phyloP scores from a whole-genome alignment of 1,139 yeast species.

The Taphrina populina region DNA sequence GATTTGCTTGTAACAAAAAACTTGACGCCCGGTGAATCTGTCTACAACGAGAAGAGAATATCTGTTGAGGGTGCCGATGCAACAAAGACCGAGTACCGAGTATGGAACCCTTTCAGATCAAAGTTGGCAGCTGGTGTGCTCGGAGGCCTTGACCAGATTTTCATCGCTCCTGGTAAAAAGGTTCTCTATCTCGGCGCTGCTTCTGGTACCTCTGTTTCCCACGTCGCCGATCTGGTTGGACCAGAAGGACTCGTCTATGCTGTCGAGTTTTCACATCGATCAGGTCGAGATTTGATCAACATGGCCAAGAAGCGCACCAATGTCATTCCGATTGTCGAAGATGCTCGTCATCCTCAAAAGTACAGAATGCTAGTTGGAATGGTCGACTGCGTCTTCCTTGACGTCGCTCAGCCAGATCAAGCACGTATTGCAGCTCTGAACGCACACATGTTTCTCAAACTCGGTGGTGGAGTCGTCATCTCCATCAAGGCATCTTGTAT shows the following conservation, averaged over 20 bases:
- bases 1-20: slow-evolving; percentile 96
- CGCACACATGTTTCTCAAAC: slow-evolving; percentile 96
- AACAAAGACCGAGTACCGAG: slow-evolving; percentile 96
- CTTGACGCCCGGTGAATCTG: slow-evolving; percentile 94
- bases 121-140: slow-evolving; percentile 99
- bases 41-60: slow-evolving; percentile 96
- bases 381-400: slow-evolving; percentile 98
- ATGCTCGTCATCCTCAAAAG: slow-evolving; percentile 99
- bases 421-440: slow-evolving; percentile 99
- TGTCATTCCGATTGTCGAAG: slow-evolving; percentile 97
- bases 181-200: slow-evolving; percentile 98
- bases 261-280: slow-evolving; percentile 98
- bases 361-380: slow-evolving; percentile 96
- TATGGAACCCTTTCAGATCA: slow-evolving; percentile 99
- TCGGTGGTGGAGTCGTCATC: slow-evolving; percentile 96
- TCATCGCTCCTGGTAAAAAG: slow-evolving; percentile 97
- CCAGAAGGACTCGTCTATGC: slow-evolving; percentile 99
- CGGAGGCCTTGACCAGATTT: slow-evolving; percentile 98
- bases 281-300: slow-evolving; percentile 97
- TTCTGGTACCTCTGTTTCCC: slow-evolving; percentile 98
- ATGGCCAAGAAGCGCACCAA: slow-evolving; percentile 99
- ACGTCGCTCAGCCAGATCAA: slow-evolving; percentile 99
- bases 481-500: slow-evolving; percentile 99
- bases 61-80: slow-evolving; percentile 84
- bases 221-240: slow-evolving; percentile 96